Base-by-base conservation (phyloP, 768 basidiomycete genomes). In the Cystoderma amianthinum region DNA sequence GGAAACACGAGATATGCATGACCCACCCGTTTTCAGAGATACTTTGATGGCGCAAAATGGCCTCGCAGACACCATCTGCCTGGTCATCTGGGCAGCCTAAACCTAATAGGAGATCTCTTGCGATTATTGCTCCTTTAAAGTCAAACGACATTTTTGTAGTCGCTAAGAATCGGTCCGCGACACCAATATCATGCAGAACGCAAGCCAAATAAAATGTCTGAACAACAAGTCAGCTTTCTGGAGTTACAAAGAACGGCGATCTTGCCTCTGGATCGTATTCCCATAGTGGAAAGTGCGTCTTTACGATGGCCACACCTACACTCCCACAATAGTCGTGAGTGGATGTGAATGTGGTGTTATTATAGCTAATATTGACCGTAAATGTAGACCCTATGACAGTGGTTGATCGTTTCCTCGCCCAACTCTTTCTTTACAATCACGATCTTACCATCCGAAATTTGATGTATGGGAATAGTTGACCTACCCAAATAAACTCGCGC, bases 111-210 rank as follows among this genome's bases (percentile, higher is more conserved):
- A 69, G 57, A 39, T 74, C 69, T 22, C 72, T 67, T 24, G 71
- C 74, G 10, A 75, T 62, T 40, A 76, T 71, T 16, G 64, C 74
- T 36, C 74, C 72, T 51, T 71, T 72, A 59, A 73, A 75, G 56
- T 78, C 76, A 48, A 78, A 76, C 7, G 69, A 71, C 56, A 76
- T 56, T 45, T 73, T 73, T n/a, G 75, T 76, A 19, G 68, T 72
- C 15, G 64, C 47, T 32, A 74, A 58, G 49, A 68, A 75, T 16
- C 57, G 59, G 34, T 72, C 63, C 4, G 69, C 71, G 2, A 70
- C 71, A 34, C 74, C 74, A 36, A 76, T 69, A 47, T 76, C 74
- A 48, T 76, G 74, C 44, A 77, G 58, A 16, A 76, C 58, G 47
- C 72, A 74, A 22, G 70, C 59, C 25, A 76, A 59, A 53, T 69